Evolutionary conservation across 106 monocot genomes (phyloP), one percentile per base, ranked within the genome.

Genomic region (Acorus calamus): DNA sequence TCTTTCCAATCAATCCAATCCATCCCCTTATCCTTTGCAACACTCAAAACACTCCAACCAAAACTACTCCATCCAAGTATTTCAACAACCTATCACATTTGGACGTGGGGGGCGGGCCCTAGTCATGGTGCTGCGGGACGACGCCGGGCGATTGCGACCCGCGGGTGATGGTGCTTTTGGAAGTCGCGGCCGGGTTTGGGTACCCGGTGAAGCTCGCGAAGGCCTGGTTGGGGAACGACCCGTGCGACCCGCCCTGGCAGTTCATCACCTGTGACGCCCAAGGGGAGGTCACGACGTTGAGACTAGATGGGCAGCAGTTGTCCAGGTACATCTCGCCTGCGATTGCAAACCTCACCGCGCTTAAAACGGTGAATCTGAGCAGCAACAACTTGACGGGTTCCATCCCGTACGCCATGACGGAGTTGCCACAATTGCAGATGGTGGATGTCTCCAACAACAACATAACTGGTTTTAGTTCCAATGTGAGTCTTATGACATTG

Each of bases 401-500:
- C 1, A 88, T 93, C 2, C 92, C 92, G 6, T 72, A 80, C 13
- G 57, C 51, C 3, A 56, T 93, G 54, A 70, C 85, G 0, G 48
- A 12, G 4, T 48, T 88, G 49, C 68, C 80, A 0, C 60, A 65
- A 50, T 69, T 93, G 56, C 77, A 78, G 62, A 7, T 71, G 9
- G 56, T 93, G 10, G 88, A 93, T 64, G 85, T 84, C 14, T 63
- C 75, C n/a, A 76, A 88, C 28, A 93, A 93, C 52, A 71, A 72
- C 7, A 75, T 93, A 5, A 74, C 61, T 8, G 92, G 92, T 4
- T 65, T 73, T 4, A 62, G 83, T 0, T 88, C 92, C 0, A 45
- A 4, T 8, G 88, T 93, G 57, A 7, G 55, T 8, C 6, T 61
- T 4, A 78, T 77, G 49, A 4, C 63, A 7, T 7, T 59, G 0